Conservation (phyloP, 306 rosid species). For the Ziziphus jujuba region DNA sequence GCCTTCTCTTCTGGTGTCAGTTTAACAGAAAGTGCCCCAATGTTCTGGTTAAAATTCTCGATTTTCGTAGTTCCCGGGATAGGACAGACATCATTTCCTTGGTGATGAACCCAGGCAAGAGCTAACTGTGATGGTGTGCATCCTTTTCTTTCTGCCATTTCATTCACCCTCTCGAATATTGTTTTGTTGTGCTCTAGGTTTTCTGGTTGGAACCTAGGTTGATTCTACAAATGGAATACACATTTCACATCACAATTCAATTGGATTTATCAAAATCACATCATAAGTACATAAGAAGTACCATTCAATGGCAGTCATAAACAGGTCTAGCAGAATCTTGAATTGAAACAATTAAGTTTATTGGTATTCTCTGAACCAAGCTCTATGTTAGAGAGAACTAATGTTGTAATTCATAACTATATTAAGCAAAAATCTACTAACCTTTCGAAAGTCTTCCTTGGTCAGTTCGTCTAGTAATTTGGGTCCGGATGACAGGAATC, state of each 20-base stretch:
- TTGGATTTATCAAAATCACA: background rate
- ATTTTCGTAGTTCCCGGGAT: constrained; percentile 84
- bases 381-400: too few relatives aligned
- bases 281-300: background rate
- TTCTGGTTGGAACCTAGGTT: constrained; percentile 56
- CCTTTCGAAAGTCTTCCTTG: constrained; percentile 50
- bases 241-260: background rate
- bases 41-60: constrained; percentile 55
- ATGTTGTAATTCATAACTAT: too few relatives aligned
- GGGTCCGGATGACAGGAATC: constrained; percentile 57
- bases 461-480: constrained; percentile 32
- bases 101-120: constrained; percentile 68
- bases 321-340: background rate
- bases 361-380: too few relatives aligned
- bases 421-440: constrained; percentile 13
- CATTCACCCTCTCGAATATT: constrained; percentile 58
- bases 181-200: constrained; percentile 56
- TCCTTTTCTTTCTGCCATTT: constrained; percentile 57
- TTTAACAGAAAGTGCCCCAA: constrained; percentile 58
- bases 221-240: constrained; percentile 7
- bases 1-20: constrained; percentile 58
- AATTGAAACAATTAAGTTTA: too few relatives aligned
- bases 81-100: constrained; percentile 62
- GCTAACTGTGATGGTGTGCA: constrained; percentile 65
- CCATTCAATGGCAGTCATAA: background rate